Conservation (phyloP, 2,329 filamentous ascomycete species). For the Fusarium incarnatum region DNA sequence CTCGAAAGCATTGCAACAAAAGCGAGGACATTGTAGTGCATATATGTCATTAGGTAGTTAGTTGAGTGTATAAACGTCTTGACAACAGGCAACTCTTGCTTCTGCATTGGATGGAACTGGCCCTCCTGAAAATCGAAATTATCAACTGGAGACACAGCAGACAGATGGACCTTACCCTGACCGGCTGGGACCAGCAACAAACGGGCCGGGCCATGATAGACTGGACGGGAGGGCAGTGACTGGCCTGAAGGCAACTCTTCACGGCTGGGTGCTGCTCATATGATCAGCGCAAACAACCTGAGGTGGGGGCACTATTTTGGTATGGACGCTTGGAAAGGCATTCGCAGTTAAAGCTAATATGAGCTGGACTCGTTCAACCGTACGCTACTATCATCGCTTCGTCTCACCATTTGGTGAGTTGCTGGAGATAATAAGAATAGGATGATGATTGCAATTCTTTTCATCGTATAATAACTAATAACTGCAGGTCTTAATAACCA, state of each 20-base stretch:
- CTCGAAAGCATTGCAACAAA: neutral
- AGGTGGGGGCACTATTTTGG: constrained; percentile 12
- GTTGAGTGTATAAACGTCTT: neutral
- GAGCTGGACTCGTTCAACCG: constrained; percentile 6
- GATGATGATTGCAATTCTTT: neutral
- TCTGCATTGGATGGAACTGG: neutral
- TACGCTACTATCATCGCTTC: neutral
- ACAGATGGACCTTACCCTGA: neutral
- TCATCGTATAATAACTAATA: neutral
- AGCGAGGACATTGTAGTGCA: neutral
- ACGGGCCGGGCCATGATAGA: constrained; percentile 28
- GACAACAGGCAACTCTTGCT: neutral
- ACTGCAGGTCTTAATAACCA: constrained; percentile 1
- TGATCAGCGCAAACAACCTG: constrained; percentile 15
- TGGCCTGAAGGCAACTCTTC: neutral
- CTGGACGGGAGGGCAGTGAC: neutral
- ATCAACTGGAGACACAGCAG: neutral
- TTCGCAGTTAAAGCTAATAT: constrained; percentile 16
- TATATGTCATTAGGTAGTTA: neutral
- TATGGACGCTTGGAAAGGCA: neutral
- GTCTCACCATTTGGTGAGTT: neutral
- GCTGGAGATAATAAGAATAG: neutral
- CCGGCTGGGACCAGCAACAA: constrained; percentile 6
- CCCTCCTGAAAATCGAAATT: neutral
- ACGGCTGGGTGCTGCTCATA: constrained; percentile 1